Conservation (phyloP, 192 early-diverging fungal species). For the Podila horticola region DNA sequence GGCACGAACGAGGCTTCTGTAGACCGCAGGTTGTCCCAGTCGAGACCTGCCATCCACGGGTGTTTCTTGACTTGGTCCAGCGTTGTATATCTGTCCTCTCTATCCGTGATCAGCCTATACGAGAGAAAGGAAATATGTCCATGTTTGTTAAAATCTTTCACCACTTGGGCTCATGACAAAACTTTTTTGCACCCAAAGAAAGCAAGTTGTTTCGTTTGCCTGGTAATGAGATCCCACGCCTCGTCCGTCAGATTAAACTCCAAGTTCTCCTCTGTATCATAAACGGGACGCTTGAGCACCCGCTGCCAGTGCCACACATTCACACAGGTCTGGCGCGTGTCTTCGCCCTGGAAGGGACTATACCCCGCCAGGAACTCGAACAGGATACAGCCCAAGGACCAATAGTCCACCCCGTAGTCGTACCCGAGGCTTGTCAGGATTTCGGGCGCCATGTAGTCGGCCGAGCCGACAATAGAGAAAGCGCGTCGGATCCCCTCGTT, state of each 20-base stretch:
- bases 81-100: slow-evolving; percentile 59
- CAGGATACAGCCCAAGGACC: slow-evolving; percentile 81
- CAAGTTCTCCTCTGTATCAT: slow-evolving; percentile 74
- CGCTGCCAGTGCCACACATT: slow-evolving; percentile 87
- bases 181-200: background rate
- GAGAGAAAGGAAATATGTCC: background rate
- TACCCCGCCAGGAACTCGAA: slow-evolving; percentile 78
- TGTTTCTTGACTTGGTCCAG: slow-evolving; percentile 39
- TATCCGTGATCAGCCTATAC: slow-evolving; percentile 59
- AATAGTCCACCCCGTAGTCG: slow-evolving; percentile 80
- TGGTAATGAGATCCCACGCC: slow-evolving; percentile 81
- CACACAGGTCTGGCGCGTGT: slow-evolving; percentile 77
- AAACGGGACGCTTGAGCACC: slow-evolving; percentile 83
- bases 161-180: too few species aligned
- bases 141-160: background rate
- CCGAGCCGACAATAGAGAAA: slow-evolving; percentile 87
- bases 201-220: slow-evolving; percentile 3
- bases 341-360: slow-evolving; percentile 80
- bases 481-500: slow-evolving; percentile 70
- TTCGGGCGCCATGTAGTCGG: slow-evolving; percentile 92
- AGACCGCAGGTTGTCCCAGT: slow-evolving; percentile 56
- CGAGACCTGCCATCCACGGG: slow-evolving; percentile 38
- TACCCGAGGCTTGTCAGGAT: slow-evolving; percentile 74
- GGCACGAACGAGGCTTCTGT: slow-evolving; percentile 81
- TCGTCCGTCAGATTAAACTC: slow-evolving; percentile 81